These are phyloP conservation scores for Tetraselmis chui DNA, from an alignment of 139 green algal genomes.

Conservation along the genomic window DNA sequence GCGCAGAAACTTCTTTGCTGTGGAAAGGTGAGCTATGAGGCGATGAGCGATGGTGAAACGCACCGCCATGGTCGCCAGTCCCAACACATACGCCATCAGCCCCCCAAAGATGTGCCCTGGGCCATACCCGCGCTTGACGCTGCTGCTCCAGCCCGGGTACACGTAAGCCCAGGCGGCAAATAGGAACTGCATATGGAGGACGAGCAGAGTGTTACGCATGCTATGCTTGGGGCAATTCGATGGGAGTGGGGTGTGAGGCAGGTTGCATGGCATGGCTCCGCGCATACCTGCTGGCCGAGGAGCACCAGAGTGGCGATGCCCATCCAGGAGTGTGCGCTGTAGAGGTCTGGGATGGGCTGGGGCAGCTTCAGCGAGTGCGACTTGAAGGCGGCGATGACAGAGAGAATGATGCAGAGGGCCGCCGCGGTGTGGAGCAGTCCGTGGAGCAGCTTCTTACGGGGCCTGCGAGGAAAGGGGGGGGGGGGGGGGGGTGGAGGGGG, in stretches of 20 bases:
- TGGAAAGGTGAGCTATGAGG: no score
- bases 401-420: slow-evolving; percentile 19
- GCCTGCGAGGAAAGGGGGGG: slow-evolving; percentile 22
- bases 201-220: not conserved
- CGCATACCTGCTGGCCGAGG: slow-evolving; percentile 31
- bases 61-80: slow-evolving; percentile 34
- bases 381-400: slow-evolving; percentile 40
- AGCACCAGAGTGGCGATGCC: slow-evolving; percentile 32
- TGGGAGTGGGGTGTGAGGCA: no score
- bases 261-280: no score
- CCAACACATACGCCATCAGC: slow-evolving; percentile 12
- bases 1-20: no score
- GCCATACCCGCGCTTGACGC: slow-evolving; percentile 7
- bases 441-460: slow-evolving; percentile 49
- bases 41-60: no score
- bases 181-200: slow-evolving; percentile 20
- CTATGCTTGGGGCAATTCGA: not conserved
- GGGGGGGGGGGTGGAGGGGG: no score
- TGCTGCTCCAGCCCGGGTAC: slow-evolving; percentile 22
- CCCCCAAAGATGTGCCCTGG: slow-evolving; percentile 37
- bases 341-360: slow-evolving; percentile 51
- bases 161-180: slow-evolving; percentile 22
- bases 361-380: slow-evolving; percentile 57
- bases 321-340: slow-evolving; percentile 50
- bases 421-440: slow-evolving; percentile 34